phyloP scores from a whole-genome alignment of 2,329 filamentous ascomycete genomes.

The Cryoendolithus antarcticus region DNA sequence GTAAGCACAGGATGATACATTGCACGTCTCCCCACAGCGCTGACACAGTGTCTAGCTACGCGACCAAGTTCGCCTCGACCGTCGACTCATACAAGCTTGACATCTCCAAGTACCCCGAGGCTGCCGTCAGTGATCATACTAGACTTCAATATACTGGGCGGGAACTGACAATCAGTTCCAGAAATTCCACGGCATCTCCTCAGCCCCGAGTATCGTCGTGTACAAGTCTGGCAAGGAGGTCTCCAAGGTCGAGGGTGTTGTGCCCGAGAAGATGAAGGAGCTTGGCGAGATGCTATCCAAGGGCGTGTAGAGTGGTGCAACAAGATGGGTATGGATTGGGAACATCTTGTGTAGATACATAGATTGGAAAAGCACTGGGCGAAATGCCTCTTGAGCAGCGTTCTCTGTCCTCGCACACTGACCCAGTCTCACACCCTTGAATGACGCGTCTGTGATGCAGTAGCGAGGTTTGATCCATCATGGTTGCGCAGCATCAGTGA shows the following conservation, averaged over 20 bases:
- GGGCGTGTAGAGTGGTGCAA: too few species aligned
- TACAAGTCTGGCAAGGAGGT: constrained; percentile 22
- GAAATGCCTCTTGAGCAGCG: too few species aligned
- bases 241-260: constrained; percentile 17
- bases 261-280: constrained; percentile 12
- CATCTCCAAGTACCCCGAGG: constrained; percentile 11
- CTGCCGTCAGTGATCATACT: constrained; percentile 9
- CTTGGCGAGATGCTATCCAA: constrained; percentile 9
- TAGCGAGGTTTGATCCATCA: too few species aligned
- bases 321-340: too few species aligned
- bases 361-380: too few species aligned
- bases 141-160: not conserved
- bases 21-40: not conserved
- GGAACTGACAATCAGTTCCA: not conserved
- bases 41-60: constrained; percentile 12
- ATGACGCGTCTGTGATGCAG: too few species aligned
- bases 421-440: too few species aligned
- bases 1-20: constrained; percentile 9
- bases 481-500: too few species aligned
- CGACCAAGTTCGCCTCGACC: constrained; percentile 15
- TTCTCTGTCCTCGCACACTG: too few species aligned
- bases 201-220: constrained; percentile 17
- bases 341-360: too few species aligned
- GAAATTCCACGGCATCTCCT: constrained; percentile 14
- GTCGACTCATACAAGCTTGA: constrained; percentile 20